These are phyloP conservation scores for Rossbeevera mucosa DNA, from an alignment of 768 basidiomycete species.

Conservation along the genomic window DNA sequence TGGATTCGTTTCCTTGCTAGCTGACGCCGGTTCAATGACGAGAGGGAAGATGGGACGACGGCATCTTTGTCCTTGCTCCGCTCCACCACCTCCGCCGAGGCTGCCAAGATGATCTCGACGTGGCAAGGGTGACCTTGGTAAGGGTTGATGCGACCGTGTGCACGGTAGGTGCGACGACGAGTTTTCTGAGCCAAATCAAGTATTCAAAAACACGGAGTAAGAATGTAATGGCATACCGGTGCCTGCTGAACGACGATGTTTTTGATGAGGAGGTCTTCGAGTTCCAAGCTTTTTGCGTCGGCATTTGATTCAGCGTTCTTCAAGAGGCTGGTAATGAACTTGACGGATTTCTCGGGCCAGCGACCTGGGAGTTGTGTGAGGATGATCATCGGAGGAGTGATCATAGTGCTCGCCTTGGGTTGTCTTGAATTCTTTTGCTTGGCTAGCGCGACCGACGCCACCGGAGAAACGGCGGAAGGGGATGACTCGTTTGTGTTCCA, in stretches of 20 bases:
- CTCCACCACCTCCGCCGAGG: slow-evolving; percentile 79
- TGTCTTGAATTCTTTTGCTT: slow-evolving; percentile 94
- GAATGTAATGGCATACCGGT: slow-evolving; percentile 57
- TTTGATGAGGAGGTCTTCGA: slow-evolving; percentile 91
- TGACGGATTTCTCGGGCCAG: slow-evolving; percentile 99
- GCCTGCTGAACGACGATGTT: slow-evolving; percentile 99
- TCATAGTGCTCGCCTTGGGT: slow-evolving; percentile 73
- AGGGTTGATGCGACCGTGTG: slow-evolving; percentile 96
- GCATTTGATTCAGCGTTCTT: slow-evolving; percentile 99
- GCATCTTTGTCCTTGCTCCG: slow-evolving; percentile 81
- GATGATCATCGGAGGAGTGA: background rate
- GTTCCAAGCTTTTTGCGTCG: slow-evolving; percentile 91
- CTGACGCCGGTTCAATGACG: slow-evolving; percentile 80
- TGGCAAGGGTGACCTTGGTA: slow-evolving; percentile 98
- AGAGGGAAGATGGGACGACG: slow-evolving; percentile 44
- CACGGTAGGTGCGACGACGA: slow-evolving; percentile 98
- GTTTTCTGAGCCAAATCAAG: slow-evolving; percentile 64
- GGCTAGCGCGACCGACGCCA: slow-evolving; percentile 90
- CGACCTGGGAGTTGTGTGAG: slow-evolving; percentile 65
- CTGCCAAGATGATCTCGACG: slow-evolving; percentile 88
- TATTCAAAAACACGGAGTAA: slow-evolving; percentile 1
- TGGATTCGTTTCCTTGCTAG: slow-evolving; percentile 84
- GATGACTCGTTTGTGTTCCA: slow-evolving; percentile 94
- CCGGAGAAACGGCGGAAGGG: slow-evolving; percentile 96
- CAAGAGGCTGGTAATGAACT: slow-evolving; percentile 88